These are phyloP conservation scores for Epichloe hybrida DNA, from an alignment of 2,329 filamentous ascomycete genomes.

Conservation along the genomic window DNA sequence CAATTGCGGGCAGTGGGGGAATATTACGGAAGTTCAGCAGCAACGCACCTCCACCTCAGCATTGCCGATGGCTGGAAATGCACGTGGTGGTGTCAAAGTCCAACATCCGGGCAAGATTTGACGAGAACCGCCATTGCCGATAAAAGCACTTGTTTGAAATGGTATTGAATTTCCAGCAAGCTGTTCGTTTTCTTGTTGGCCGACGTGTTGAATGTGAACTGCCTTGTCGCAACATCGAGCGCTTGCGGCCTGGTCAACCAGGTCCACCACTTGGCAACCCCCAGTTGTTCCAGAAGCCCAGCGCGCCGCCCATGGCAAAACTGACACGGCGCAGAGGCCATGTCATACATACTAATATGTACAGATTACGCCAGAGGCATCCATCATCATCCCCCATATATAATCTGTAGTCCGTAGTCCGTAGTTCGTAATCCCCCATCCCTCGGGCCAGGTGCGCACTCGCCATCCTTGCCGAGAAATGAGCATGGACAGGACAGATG, in stretches of 20 bases:
- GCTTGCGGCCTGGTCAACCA: not conserved
- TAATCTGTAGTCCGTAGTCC: too few species aligned
- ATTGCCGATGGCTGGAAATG: too few species aligned
- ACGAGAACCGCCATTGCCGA: not conserved
- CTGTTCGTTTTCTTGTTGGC: too few species aligned
- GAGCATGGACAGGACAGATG: too few species aligned
- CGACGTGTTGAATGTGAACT: too few species aligned
- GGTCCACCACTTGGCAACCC: not conserved
- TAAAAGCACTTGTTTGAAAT: too few species aligned
- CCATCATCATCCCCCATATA: not conserved
- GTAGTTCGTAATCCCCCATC: not conserved
- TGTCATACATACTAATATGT: not conserved
- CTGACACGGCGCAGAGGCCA: not conserved
- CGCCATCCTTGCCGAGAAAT: not conserved
- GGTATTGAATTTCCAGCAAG: not conserved
- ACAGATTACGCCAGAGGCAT: not conserved
- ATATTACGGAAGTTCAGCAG: too few species aligned
- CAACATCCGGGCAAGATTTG: too few species aligned
- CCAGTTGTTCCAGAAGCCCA: not conserved
- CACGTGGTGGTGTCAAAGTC: too few species aligned
- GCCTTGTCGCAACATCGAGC: not conserved
- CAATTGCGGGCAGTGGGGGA: too few species aligned
- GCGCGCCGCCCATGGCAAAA: too few species aligned
- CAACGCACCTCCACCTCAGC: too few species aligned
- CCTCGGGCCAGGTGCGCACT: not conserved